phyloP scores from a whole-genome alignment of 1,284 basidiomycete species.

The Earliella scabrosa region DNA sequence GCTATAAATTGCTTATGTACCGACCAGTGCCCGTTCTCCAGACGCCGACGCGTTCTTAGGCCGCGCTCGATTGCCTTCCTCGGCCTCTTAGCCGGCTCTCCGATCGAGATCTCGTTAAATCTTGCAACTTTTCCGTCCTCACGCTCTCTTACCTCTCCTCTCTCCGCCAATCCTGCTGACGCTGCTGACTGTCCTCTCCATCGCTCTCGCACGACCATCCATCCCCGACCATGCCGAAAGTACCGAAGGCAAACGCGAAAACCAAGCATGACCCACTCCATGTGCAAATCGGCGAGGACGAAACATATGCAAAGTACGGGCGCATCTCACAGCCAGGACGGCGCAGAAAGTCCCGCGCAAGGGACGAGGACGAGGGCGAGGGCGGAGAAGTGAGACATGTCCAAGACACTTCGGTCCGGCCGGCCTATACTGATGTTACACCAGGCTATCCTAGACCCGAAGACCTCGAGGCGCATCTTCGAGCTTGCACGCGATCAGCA shows the following conservation, averaged over 20 bases:
- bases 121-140: constrained; percentile 12
- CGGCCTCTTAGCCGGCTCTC: constrained; percentile 18
- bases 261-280: constrained; percentile 85
- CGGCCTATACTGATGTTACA: not conserved
- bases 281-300: constrained; percentile 80
- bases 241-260: constrained; percentile 54
- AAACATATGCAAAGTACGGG: constrained; percentile 76
- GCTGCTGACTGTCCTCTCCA: constrained; percentile 1
- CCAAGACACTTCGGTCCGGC: not conserved
- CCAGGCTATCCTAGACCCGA: constrained; percentile 81
- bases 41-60: not conserved
- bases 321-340: constrained; percentile 75
- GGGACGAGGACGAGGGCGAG: constrained; percentile 55
- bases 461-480: constrained; percentile 89
- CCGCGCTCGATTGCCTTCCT: constrained; percentile 1
- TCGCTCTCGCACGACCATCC: not conserved
- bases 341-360: constrained; percentile 61
- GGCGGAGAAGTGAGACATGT: constrained; percentile 53
- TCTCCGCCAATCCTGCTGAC: constrained; percentile 10
- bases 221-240: constrained; percentile 59
- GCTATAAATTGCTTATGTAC: too few relatives aligned
- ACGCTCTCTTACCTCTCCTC: not conserved
- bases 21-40: too few relatives aligned
- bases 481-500: constrained; percentile 94
- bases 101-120: constrained; percentile 18